A percentile compares a stretch with the other conserved stretches of the same genome.
phyloP scores from a whole-genome alignment of 2,329 filamentous ascomycete genomes.

The Sclerotinia subarctica region DNA sequence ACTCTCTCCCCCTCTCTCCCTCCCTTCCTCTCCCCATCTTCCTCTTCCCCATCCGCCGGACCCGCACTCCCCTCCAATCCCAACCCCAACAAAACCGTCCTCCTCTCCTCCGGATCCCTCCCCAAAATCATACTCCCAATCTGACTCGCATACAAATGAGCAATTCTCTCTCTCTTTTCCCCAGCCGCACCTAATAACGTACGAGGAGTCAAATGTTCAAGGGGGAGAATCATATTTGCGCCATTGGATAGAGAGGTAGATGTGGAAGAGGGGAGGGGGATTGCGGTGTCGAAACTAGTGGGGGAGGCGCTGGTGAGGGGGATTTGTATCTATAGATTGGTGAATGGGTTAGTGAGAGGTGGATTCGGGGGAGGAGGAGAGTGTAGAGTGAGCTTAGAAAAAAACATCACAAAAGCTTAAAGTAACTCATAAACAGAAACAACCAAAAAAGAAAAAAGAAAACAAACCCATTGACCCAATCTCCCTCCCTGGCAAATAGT shows the following conservation, averaged over 20 bases:
- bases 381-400: no score
- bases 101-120: slow-evolving; percentile 61
- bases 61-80: slow-evolving; percentile 47
- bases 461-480: slow-evolving; percentile 81
- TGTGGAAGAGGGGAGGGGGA: slow-evolving; percentile 32
- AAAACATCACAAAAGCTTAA: no score
- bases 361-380: no score
- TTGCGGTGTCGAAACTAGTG: slow-evolving; percentile 53
- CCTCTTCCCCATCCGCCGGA: slow-evolving; percentile 52
- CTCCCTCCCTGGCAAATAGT: slow-evolving; percentile 83
- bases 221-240: slow-evolving; percentile 66
- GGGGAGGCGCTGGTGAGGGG: slow-evolving; percentile 68
- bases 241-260: slow-evolving; percentile 6
- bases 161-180: slow-evolving; percentile 74
- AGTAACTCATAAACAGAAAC: no score
- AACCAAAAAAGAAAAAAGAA: no score
- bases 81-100: slow-evolving; percentile 60
- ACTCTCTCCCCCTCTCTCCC: slow-evolving; percentile 43
- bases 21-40: slow-evolving; percentile 41
- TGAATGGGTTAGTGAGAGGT: neutral
- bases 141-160: slow-evolving; percentile 85
- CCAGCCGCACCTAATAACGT: slow-evolving; percentile 83
- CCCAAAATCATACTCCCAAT: slow-evolving; percentile 77
- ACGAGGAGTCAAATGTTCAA: slow-evolving; percentile 78
- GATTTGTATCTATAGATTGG: slow-evolving; percentile 66